A percentile compares a stretch with the other conserved stretches of the same genome.
phyloP scores from a whole-genome alignment of 2,329 filamentous ascomycete species.

The Pleomassaria siparia region DNA sequence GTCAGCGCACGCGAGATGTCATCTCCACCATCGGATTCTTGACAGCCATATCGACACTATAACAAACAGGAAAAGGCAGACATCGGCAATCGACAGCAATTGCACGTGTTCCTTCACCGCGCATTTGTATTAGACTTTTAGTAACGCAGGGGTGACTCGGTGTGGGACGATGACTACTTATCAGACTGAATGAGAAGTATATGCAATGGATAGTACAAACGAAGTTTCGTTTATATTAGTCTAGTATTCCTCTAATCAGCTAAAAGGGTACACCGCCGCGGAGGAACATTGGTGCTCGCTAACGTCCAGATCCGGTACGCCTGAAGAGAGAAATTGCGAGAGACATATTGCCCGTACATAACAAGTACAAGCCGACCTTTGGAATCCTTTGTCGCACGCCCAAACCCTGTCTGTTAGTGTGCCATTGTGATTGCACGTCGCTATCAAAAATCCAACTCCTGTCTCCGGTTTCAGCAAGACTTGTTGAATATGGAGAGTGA shows the following conservation, averaged over 20 bases:
- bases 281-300: neutral
- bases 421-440: neutral
- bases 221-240: neutral
- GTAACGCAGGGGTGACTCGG: constrained; percentile 10
- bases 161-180: neutral
- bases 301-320: neutral
- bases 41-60: neutral
- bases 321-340: neutral
- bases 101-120: neutral
- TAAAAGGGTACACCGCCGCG: neutral
- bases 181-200: neutral
- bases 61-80: neutral
- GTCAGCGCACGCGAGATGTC: neutral
- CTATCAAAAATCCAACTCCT: neutral
- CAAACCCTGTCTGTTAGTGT: neutral
- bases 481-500: neutral
- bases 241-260: neutral
- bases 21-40: neutral
- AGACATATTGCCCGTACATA: neutral
- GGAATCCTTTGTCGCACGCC: neutral
- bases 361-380: neutral
- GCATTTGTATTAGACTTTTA: neutral
- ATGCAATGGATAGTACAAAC: neutral
- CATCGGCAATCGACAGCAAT: neutral
- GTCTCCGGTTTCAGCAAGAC: neutral